Conservation (phyloP, 2,329 filamentous ascomycete species). For the Pseudodiploospora longispora region DNA sequence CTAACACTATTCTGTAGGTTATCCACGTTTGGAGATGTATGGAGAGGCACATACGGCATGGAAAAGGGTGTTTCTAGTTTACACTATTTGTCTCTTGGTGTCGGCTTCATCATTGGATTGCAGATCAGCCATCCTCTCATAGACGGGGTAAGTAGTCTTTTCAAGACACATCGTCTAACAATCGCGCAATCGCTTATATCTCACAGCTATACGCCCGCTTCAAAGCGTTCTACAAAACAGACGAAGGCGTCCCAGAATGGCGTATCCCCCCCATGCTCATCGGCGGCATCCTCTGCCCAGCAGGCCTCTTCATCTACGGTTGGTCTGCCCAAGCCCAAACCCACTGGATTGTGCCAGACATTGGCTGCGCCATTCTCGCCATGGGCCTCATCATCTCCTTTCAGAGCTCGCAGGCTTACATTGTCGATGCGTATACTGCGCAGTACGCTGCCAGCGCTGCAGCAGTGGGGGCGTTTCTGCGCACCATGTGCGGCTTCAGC, state of each 20-base stretch:
- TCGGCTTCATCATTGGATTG: slow-evolving; percentile 41
- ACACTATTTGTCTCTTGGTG: too few relatives aligned
- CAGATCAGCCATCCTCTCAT: slow-evolving; percentile 37
- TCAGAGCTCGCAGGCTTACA: slow-evolving; percentile 1
- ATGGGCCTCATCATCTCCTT: neutral
- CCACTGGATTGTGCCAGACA: slow-evolving; percentile 48
- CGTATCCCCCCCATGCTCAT: slow-evolving; percentile 29
- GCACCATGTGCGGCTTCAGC: slow-evolving; percentile 12
- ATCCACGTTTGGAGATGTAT: too few relatives aligned
- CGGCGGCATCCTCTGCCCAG: slow-evolving; percentile 11
- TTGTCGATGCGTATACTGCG: slow-evolving; percentile 11
- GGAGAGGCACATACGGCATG: too few relatives aligned
- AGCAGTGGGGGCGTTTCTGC: slow-evolving; percentile 12
- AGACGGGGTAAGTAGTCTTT: slow-evolving; percentile 17
- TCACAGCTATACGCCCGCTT: slow-evolving; percentile 19
- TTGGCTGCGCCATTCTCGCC: slow-evolving; percentile 25
- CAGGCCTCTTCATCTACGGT: slow-evolving; percentile 47
- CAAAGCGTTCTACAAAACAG: slow-evolving; percentile 14
- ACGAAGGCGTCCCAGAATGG: slow-evolving; percentile 24
- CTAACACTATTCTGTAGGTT: too few relatives aligned
- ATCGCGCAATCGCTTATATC: neutral
- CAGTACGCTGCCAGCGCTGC: slow-evolving; percentile 12
- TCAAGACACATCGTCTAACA: too few relatives aligned
- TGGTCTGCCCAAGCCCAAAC: slow-evolving; percentile 46
- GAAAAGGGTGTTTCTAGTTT: too few relatives aligned